These are phyloP conservation scores for Rhynchosporium graminicola DNA, from an alignment of 2,329 filamentous ascomycete genomes.

Conservation along the genomic window DNA sequence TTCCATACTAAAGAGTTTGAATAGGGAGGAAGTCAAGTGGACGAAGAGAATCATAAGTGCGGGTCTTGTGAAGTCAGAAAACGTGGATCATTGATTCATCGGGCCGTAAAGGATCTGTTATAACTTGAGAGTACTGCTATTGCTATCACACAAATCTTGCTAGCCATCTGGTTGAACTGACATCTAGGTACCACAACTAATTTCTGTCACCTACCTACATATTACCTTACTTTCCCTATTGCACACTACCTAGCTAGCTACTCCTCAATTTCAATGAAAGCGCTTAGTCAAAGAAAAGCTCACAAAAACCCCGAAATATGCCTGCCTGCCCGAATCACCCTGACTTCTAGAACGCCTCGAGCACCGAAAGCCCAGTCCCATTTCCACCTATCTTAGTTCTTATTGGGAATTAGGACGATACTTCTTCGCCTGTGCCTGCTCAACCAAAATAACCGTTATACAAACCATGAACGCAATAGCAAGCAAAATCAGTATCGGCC, in stretches of 20 bases:
- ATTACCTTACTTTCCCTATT: conserved; percentile 19
- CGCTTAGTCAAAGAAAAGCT: conserved; percentile 12
- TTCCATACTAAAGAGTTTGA: too few species aligned
- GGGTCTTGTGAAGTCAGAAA: conserved; percentile 24
- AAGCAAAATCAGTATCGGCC: conserved; percentile 12
- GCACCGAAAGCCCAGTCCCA: neutral
- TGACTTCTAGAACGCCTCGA: conserved; percentile 12
- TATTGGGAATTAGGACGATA: neutral
- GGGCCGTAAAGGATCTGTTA: conserved; percentile 9
- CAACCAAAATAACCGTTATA: conserved; percentile 16
- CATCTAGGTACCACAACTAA: conserved; percentile 32
- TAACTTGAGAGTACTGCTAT: conserved; percentile 22
- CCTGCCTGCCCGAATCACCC: neutral
- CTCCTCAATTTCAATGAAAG: conserved; percentile 6
- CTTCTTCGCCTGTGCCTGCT: conserved; percentile 7
- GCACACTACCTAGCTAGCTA: conserved; percentile 16
- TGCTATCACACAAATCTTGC: conserved; percentile 32
- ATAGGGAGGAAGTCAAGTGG: conserved; percentile 52
- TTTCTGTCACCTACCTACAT: conserved; percentile 19
- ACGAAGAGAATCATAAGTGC: conserved; percentile 47
- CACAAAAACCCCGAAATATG: neutral
- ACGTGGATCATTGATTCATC: conserved; percentile 14
- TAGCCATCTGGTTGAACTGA: conserved; percentile 29
- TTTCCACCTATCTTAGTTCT: neutral
- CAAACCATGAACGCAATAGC: conserved; percentile 17